Percentiles rank a stretch among this genome's conserved stretches.
These are phyloP conservation scores for Lichina pygmaea DNA, from an alignment of 495 filamentous ascomycete genomes.

Conservation along the genomic window DNA sequence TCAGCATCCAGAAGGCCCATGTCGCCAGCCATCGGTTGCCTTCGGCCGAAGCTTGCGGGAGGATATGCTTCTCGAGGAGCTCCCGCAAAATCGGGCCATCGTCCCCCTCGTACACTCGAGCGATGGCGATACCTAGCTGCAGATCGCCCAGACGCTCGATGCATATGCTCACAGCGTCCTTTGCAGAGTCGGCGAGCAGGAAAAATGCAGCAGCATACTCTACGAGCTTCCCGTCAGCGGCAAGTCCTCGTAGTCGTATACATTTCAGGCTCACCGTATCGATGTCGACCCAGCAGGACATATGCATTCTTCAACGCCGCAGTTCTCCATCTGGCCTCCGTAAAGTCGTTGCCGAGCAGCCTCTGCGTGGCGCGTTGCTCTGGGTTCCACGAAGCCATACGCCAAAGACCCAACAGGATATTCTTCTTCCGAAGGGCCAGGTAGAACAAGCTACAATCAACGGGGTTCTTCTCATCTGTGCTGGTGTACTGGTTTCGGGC, in stretches of 20 bases:
- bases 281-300: slow-evolving; percentile 71
- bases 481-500: slow-evolving; percentile 86
- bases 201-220: slow-evolving; percentile 96
- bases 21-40: slow-evolving; percentile 85
- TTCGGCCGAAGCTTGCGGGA: slow-evolving; percentile 48
- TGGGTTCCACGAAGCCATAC: slow-evolving; percentile 74
- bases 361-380: slow-evolving; percentile 57
- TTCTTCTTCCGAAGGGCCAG: slow-evolving; percentile 78
- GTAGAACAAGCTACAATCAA: slow-evolving; percentile 86
- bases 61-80: slow-evolving; percentile 53
- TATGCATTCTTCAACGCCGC: slow-evolving; percentile 92
- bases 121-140: slow-evolving; percentile 75
- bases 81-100: slow-evolving; percentile 43
- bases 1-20: slow-evolving; percentile 92
- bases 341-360: slow-evolving; percentile 69
- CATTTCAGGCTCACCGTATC: slow-evolving; percentile 35
- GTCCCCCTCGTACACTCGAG: slow-evolving; percentile 74
- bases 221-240: slow-evolving; percentile 9
- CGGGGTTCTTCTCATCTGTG: slow-evolving; percentile 63
- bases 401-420: slow-evolving; percentile 77
- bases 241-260: not conserved
- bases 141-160: slow-evolving; percentile 62
- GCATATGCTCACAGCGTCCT: slow-evolving; percentile 66
- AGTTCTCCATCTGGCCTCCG: slow-evolving; percentile 62
- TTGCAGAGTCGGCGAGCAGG: slow-evolving; percentile 60